Evolutionary conservation across 345 rosid species (phyloP).

Genomic region (Populus euphratica): DNA sequence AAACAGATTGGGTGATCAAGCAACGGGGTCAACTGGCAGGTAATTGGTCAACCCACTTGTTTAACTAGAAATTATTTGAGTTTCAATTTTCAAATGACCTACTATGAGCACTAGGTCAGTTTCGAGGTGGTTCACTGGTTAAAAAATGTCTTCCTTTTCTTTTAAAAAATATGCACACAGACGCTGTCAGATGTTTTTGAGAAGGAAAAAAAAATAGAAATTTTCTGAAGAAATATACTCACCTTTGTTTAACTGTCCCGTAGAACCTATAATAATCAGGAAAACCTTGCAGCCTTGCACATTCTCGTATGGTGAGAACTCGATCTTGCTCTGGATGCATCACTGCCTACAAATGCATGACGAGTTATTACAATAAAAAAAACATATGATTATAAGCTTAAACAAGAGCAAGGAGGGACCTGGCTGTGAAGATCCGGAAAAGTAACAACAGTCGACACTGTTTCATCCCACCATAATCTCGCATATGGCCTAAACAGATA

Average conservation of each 20-base stretch:
- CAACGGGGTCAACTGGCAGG: too few species aligned
- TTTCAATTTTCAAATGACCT: too few species aligned
- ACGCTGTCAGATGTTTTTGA: neutral
- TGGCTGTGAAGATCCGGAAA: slow-evolving; percentile 55
- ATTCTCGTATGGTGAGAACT: slow-evolving; percentile 76
- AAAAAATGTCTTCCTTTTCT: too few species aligned
- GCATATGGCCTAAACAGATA: slow-evolving; percentile 62
- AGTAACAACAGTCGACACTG: slow-evolving; percentile 76
- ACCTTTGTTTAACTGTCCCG: slow-evolving; percentile 76
- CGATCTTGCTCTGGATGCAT: slow-evolving; percentile 97
- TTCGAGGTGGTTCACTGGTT: too few species aligned
- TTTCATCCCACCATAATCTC: slow-evolving; percentile 97
- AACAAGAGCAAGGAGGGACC: slow-evolving; percentile 39
- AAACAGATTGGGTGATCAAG: too few species aligned
- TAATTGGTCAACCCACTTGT: too few species aligned
- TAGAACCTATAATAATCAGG: slow-evolving; percentile 88
- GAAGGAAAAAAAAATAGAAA: neutral
- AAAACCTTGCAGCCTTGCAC: slow-evolving; percentile 93
- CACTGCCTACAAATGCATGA: slow-evolving; percentile 44
- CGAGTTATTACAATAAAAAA: slow-evolving; percentile 5
- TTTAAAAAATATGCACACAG: neutral
- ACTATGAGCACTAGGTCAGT: too few species aligned
- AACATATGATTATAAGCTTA: slow-evolving; percentile 8
- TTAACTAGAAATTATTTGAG: too few species aligned
- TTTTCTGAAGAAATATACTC: neutral